Base-by-base conservation (phyloP, 805 yeast genomes). In the Wickerhamomyces queroliae region DNA sequence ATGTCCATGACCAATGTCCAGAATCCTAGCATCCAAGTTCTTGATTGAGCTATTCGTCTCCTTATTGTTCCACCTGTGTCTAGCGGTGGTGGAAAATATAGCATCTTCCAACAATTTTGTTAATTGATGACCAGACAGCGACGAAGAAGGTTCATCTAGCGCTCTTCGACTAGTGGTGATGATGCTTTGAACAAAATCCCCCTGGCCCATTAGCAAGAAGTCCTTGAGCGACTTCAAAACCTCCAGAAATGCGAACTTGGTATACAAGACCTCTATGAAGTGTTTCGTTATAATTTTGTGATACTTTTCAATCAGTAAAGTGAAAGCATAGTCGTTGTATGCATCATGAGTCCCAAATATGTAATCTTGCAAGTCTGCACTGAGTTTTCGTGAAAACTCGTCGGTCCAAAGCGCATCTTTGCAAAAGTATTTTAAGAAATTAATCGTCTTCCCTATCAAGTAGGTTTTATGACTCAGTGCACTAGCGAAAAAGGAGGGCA, bases 131-230 rank as follows among this genome's bases (percentile, higher is more conserved):
- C 89, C 69, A 4, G 85, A 72, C 16, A 89, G 63, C 11, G 74
- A 61, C n/a, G 63, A 63, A 0, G 95, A 78, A 0, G 91, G 81
- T 46, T 74, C 75, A 43, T 67, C 69, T 38, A 90, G 68, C 6
- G 77, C 45, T 0, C 63, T 62, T 2, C 64, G 55, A 0, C 90
- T 84, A 33, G 76, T 74, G 15, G 62, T 51, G 17, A 87, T 69
- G 9, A 91, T 59, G 1, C 76, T 50, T 37, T 84, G 80, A n/a
- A 85, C 77, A 44, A 91, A 83, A 56, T 91, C 96, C n/a, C 91
- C 87, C 40, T 74, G 77, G 6, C 80, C 76, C 69, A 86, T 78
- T 31, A 93, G 58, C 49, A 89, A 64, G 42, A 82, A 76, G 43
- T 74, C 75, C 44, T 83, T 82, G 40, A 86, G 63, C 33, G 79